Evolutionary conservation across 257 asterid species (phyloP).

Genomic region (Ocimum tenuiflorum): DNA sequence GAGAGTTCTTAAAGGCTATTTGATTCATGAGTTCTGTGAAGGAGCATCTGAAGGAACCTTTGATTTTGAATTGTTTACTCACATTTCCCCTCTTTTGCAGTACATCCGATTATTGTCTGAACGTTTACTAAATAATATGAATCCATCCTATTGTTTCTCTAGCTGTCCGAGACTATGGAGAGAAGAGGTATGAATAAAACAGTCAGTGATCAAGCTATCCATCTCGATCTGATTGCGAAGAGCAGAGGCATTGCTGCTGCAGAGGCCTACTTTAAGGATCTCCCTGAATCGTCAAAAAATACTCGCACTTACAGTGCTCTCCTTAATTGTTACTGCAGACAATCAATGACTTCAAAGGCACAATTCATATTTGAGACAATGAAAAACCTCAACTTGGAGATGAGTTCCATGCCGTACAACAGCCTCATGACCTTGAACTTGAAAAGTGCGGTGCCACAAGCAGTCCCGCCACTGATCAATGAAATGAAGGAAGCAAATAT

Average conservation of each 20-base stretch:
- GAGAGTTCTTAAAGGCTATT: neutral
- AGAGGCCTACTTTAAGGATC: constrained; percentile 58
- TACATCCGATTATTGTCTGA: neutral
- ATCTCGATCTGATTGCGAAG: constrained; percentile 80
- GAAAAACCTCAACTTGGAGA: constrained; percentile 75
- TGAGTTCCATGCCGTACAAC: constrained; percentile 77
- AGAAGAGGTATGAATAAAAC: constrained; percentile 92
- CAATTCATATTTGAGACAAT: constrained; percentile 63
- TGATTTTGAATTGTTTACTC: neutral
- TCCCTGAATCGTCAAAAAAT: constrained; percentile 70
- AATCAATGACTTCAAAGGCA: constrained; percentile 59
- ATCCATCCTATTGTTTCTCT: constrained; percentile 16
- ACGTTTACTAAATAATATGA: neutral
- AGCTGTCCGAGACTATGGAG: constrained; percentile 78
- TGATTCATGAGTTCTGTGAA: neutral
- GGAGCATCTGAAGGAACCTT: neutral
- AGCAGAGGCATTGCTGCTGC: constrained; percentile 59
- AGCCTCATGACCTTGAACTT: constrained; percentile 78
- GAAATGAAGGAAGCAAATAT: constrained; percentile 73
- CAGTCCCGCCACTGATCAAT: constrained; percentile 59
- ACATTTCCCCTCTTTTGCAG: neutral
- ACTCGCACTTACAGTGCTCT: constrained; percentile 82
- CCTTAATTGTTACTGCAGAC: constrained; percentile 83
- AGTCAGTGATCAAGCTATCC: constrained; percentile 74
- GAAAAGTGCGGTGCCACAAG: constrained; percentile 47